Percentiles rank a stretch among this genome's conserved stretches.
Conservation (phyloP, 164 flowering plant species). For the Piper betle region DNA sequence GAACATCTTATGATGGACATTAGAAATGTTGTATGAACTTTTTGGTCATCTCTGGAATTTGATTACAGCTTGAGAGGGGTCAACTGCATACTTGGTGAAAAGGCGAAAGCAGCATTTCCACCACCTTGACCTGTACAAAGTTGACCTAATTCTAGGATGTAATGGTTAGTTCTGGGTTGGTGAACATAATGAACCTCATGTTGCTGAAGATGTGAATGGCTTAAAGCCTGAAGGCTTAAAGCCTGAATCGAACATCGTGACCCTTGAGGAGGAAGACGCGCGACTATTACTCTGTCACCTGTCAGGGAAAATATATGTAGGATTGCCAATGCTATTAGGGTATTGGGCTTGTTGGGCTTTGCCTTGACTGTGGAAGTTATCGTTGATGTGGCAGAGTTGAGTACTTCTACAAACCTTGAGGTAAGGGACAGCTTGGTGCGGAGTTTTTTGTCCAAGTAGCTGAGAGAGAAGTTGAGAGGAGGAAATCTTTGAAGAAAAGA, state of each 20-base stretch:
- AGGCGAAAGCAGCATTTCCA: constrained; percentile 89
- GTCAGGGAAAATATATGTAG: constrained; percentile 68
- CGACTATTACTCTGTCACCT: constrained; percentile 32
- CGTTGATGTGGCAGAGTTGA: constrained; percentile 24
- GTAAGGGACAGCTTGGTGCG: constrained; percentile 80
- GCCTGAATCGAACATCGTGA: constrained; percentile 13
- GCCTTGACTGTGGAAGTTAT: constrained; percentile 49
- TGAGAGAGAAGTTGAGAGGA: constrained; percentile 64
- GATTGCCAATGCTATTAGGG: constrained; percentile 67
- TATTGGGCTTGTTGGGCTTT: constrained; percentile 65
- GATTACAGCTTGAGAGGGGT: constrained; percentile 73
- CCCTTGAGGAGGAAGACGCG: constrained; percentile 38
- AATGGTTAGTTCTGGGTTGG: constrained; percentile 96
- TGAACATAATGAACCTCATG: constrained; percentile 52
- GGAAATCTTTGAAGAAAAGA: constrained; percentile 31
- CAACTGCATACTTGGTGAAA: constrained; percentile 82
- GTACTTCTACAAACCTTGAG: constrained; percentile 26
- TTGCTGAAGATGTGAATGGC: constrained; percentile 34
- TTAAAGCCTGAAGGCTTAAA: too few relatives aligned
- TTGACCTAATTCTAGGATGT: constrained; percentile 82
- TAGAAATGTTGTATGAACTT: not conserved
- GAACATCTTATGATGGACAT: not conserved
- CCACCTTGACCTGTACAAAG: constrained; percentile 58
- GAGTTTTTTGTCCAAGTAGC: constrained; percentile 75
- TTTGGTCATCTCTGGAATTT: not conserved